These are phyloP conservation scores for Closterium sp. DNA, from an alignment of 139 green algal species.

Conservation along the genomic window DNA sequence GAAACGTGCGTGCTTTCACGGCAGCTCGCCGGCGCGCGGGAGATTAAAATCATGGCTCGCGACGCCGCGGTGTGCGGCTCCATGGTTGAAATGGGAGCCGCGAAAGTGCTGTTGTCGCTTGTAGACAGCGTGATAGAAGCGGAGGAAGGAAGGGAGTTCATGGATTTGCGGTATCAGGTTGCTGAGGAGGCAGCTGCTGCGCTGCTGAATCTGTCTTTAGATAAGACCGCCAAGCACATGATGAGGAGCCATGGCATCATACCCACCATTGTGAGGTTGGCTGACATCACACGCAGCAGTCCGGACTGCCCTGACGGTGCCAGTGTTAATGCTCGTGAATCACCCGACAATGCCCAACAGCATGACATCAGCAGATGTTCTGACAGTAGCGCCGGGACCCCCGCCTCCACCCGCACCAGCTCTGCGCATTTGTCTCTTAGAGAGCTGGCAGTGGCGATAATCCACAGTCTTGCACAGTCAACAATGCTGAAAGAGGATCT, in stretches of 20 bases:
- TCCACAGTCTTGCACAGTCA: neutral
- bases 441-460: neutral
- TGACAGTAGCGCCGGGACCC: neutral
- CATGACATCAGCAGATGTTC: neutral
- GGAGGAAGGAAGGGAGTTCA: neutral
- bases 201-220: neutral
- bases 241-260: neutral
- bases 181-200: neutral
- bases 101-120: neutral
- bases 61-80: neutral
- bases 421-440: neutral
- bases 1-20: neutral
- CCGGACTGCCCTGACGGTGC: neutral
- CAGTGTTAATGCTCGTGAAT: neutral
- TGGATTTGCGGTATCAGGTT: neutral
- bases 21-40: neutral
- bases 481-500: neutral
- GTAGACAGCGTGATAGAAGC: neutral
- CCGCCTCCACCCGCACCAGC: neutral
- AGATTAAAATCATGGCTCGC: neutral
- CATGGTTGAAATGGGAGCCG: neutral
- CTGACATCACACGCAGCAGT: neutral
- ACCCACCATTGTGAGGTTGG: neutral
- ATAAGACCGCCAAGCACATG: neutral
- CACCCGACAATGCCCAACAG: neutral